A percentile compares a stretch with the other conserved stretches of the same genome.
Evolutionary conservation across 2,329 filamentous ascomycete genomes (phyloP).

Genomic region (Thielaviopsis euricoi): DNA sequence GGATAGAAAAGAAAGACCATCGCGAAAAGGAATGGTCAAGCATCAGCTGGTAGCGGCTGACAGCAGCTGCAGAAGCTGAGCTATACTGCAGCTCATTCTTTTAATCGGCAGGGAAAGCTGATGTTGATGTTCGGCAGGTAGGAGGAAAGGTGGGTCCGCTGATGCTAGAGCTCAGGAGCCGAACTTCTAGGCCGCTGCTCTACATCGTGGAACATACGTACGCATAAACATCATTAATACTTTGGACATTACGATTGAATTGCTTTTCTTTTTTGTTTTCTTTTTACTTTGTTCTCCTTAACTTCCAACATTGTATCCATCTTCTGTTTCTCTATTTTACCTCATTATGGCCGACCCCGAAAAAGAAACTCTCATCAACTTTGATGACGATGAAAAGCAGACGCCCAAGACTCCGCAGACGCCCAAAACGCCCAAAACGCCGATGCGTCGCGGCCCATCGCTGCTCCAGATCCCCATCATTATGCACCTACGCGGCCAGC

Average conservation of each 20-base stretch:
- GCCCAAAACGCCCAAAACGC: conserved; percentile 11
- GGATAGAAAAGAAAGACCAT: too few species aligned
- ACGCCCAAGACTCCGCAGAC: background rate
- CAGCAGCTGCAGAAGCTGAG: background rate
- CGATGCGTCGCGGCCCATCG: conserved; percentile 34
- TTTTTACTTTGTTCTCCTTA: background rate
- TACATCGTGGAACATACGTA: background rate
- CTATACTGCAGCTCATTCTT: too few species aligned
- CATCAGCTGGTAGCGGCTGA: background rate
- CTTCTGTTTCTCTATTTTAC: background rate
- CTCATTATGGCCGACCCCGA: conserved; percentile 9
- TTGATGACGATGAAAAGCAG: conserved; percentile 3
- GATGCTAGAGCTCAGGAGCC: background rate
- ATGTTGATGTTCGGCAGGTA: background rate
- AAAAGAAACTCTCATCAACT: conserved; percentile 10
- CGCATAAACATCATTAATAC: background rate
- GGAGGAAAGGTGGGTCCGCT: background rate
- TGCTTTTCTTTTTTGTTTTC: too few species aligned
- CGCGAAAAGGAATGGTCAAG: too few species aligned
- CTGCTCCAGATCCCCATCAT: conserved; percentile 71
- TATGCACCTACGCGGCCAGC: conserved; percentile 55
- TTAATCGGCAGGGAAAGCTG: background rate
- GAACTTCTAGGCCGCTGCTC: background rate
- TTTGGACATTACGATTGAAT: too few species aligned
- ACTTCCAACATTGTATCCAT: background rate